Evolutionary conservation across 768 basidiomycete species (phyloP), one percentile per base, ranked within the genome.

Genomic region (Tylopilus plumbeoviolaceoides): DNA sequence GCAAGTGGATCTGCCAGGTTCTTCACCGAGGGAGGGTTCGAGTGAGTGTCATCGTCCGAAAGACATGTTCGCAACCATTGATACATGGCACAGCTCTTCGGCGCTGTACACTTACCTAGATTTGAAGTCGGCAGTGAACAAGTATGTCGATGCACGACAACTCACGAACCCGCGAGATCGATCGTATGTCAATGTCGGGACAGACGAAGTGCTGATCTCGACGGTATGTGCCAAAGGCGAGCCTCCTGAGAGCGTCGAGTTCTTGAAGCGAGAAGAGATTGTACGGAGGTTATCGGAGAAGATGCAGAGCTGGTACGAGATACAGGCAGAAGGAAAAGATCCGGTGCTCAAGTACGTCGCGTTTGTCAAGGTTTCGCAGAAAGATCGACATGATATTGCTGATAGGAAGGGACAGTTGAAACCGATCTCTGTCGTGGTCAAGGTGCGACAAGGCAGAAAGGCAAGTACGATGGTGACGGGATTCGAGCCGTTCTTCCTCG

Each of bases 291-390:
- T 93, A 17, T 57, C 79, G 15, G 72, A 78, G 4, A 78, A 77
- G 53, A 92, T 93, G 91, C 89, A 92, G 64, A 65, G 65, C 23
- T 93, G 88, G 88, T 77, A 91, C 57, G 81, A 84, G 64, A 70
- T 91, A 17, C 66, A 61, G 25, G 74, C 70, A 1, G 79, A 79
- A 5, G 82, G 81, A 1, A 76, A 74, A 39, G 84, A 87, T n/a
- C 60, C 72, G 0, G 66, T 85, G 1, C 63, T 75, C 50, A 89
- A 82, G 89, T 89, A 48, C 9, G 84, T 65, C 38, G 31, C 18
- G 23, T 39, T 55, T 39, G 33, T 10, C 44, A 33, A 6, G 39
- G 28, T 17, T 45, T 7, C 9, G 14, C 14, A 10, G 11, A 5
- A 12, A 20, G 18, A 4, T 40, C 54, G 7, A 50, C 35, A 48